Evolutionary conservation across 257 asterid species (phyloP), one percentile per base, ranked within the genome.

Genomic region (Linaria vulgaris): DNA sequence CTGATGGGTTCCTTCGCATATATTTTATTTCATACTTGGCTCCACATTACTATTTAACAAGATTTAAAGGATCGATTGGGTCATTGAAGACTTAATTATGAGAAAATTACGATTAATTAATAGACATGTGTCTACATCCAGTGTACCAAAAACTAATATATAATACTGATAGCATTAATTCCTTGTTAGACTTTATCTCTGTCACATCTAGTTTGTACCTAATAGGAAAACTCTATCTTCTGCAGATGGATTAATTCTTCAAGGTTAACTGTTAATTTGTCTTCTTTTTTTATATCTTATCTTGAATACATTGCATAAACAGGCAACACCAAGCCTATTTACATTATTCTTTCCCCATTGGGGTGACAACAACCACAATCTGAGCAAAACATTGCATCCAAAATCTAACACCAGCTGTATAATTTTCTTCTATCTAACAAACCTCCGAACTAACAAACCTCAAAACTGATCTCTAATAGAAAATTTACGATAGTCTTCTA

Each of bases 81-180:
- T 53, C 68, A 16, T 19, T 19, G 25, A 25, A 5, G 16, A 22
- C 10, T 58, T 52, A 21, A 51, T 58, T 41, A 59, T 24, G 20
- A 59, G 22, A 65, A 39, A 57, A 8, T 20, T 34, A 4, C 4
- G 6, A 24, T 13, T 37, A 13, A 63, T 4, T 15, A 3, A 54
- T 25, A 25, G 7, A 39, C 41, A 27, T 27, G 74, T 46, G 16
- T 46, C 67, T 34, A 73, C 47, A 73, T 67, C 52, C 74, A 73
- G 15, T 73, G 78, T 68, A 61, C 43, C 70, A 24, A 44, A 3
- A 60, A 56, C 6, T 3, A 20, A 11, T 48, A 66, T 59, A 34
- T 31, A 59, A 13, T 41, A 63, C 45, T 55, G 15, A 43, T 45
- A 43, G 54, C 43, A 69, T 54, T 61, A 27, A 59, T 61, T 17